Evolutionary conservation across 2,329 filamentous ascomycete species (phyloP).

Genomic region (Elsinoe perseae): DNA sequence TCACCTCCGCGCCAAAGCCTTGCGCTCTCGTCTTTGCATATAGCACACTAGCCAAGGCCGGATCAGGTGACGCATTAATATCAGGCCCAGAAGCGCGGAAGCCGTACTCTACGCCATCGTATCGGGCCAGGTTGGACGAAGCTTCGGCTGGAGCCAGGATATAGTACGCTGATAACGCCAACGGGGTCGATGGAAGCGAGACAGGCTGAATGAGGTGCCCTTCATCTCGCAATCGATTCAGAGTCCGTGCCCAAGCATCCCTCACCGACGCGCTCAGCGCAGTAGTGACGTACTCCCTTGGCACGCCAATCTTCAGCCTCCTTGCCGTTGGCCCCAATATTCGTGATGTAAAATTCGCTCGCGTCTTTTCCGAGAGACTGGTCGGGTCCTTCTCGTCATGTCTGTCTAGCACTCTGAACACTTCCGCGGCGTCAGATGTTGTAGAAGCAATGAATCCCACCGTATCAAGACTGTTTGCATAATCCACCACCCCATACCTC

Average conservation of each 20-base stretch:
- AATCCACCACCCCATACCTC: slow-evolving; percentile 77
- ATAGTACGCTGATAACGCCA: slow-evolving; percentile 89
- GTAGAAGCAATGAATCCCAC: slow-evolving; percentile 64
- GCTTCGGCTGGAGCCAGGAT: slow-evolving; percentile 91
- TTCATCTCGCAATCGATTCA: slow-evolving; percentile 51
- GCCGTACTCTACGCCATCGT: slow-evolving; percentile 93
- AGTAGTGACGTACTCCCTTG: slow-evolving; percentile 75
- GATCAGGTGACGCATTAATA: not conserved
- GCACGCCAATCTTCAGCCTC: slow-evolving; percentile 50
- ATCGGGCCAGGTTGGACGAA: slow-evolving; percentile 91
- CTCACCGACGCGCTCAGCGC: slow-evolving; percentile 67
- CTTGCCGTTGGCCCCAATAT: not conserved
- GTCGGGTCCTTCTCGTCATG: slow-evolving; percentile 70
- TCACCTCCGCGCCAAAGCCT: slow-evolving; percentile 78
- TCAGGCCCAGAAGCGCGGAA: slow-evolving; percentile 48
- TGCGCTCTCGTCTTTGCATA: slow-evolving; percentile 68
- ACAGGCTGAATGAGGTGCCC: slow-evolving; percentile 69
- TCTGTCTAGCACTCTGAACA: slow-evolving; percentile 46
- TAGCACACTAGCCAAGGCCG: slow-evolving; percentile 34
- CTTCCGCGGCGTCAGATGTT: slow-evolving; percentile 39
- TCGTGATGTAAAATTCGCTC: slow-evolving; percentile 30
- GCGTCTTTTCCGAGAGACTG: slow-evolving; percentile 51
- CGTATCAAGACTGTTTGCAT: slow-evolving; percentile 88
- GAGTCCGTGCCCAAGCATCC: slow-evolving; percentile 57
- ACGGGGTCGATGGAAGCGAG: slow-evolving; percentile 72